Base-by-base conservation (phyloP, 2,329 filamentous ascomycete genomes). In the Juglanconis oblonga region DNA sequence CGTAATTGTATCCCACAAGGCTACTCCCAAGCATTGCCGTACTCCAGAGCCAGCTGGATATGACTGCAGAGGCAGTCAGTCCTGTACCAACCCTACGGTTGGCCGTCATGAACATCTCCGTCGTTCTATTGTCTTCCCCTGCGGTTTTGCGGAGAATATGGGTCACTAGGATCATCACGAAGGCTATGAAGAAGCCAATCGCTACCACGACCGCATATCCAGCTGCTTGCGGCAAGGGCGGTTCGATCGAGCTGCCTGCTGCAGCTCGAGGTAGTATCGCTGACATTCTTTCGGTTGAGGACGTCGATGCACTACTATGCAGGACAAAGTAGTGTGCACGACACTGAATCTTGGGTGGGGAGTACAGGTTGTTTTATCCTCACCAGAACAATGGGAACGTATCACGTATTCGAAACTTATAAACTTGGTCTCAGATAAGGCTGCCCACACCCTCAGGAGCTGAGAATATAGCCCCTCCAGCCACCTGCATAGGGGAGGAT, bases 41-140 rank as follows among this genome's bases (percentile, higher is more conserved):
- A 29, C 77, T 80, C 79, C 79, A 83, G 2, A 82, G 74, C 81
- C 81, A 84, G 0, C 79, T 81, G 36, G 80, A 83, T 17, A 83
- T 77, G 0, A 83, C 80, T 6, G 81, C 81, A 0, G 81, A 83
- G 3, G 80, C 77, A 8, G 80, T 82, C 31, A 83, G 64, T 1
- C 81, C 81, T 0, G 79, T 80, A 1, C 77, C 74, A 0, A 84
- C 79, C 8, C 72, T 75, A 4, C 80, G 75, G 56, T 83, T 82
- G 2, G 81, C 81, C 11, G 58, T 60, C 58, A 60, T 60, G 4
- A 60, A 60, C 58, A 60, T 60, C 24, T 60, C 58, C 5, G 58
- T 60, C 4, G 58, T 60, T 14, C 49, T 57, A 13, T 60, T 60
- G 29, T 60, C 58, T 24, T 60, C 58, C 10, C 54, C 58, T 11